phyloP scores from a whole-genome alignment of 1,139 yeast species.

The Scheffersomyces insectosa region DNA sequence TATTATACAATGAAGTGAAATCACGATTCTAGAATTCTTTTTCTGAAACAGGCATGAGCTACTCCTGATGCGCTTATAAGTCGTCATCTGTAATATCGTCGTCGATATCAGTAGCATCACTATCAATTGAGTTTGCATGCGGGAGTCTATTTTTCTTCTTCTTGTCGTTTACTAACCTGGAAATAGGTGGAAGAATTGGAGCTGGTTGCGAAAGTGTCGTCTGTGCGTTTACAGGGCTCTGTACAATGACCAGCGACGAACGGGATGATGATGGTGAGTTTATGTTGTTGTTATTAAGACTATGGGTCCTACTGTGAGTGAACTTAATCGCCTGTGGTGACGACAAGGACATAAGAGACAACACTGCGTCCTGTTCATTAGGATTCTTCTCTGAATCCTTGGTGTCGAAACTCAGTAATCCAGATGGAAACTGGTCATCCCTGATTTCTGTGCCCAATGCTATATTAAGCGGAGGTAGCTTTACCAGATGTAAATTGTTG shows the following conservation, averaged over 20 bases:
- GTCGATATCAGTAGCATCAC: slow-evolving; percentile 18
- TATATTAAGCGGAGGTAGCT: slow-evolving; percentile 36
- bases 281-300: slow-evolving; percentile 24
- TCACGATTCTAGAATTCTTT: no score
- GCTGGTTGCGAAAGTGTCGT: slow-evolving; percentile 8
- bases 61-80: no score
- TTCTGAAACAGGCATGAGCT: no score
- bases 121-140: slow-evolving; percentile 13
- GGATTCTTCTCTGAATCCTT: slow-evolving; percentile 9
- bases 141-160: not conserved
- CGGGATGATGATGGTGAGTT: slow-evolving; percentile 18
- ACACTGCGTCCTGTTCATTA: slow-evolving; percentile 47
- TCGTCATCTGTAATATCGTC: slow-evolving; percentile 6
- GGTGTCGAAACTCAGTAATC: not conserved
- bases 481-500: slow-evolving; percentile 3
- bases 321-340: slow-evolving; percentile 42
- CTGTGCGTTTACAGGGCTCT: slow-evolving; percentile 7
- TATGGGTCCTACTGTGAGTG: slow-evolving; percentile 33
- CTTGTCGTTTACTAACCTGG: slow-evolving; percentile 26
- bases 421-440: not conserved
- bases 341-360: slow-evolving; percentile 46
- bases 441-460: slow-evolving; percentile 15
- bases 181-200: slow-evolving; percentile 33
- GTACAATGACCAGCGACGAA: slow-evolving; percentile 20
- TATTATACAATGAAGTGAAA: no score